Evolutionary conservation across 352 stramenopile species (phyloP).

Genomic region (Peronospora farinosa): DNA sequence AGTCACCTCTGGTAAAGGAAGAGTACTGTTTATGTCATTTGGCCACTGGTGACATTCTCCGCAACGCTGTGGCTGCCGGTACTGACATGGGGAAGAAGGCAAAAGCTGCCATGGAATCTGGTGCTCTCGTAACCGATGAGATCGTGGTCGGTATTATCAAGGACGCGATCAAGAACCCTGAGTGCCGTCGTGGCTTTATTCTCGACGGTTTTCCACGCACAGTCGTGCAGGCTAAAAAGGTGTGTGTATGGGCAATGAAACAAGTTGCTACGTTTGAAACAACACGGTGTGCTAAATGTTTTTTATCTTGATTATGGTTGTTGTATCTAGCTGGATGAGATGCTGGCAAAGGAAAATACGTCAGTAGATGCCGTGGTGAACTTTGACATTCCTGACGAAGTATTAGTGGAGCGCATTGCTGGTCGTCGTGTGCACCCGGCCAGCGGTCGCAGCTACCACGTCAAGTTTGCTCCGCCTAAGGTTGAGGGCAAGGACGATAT

Average conservation of each 20-base stretch:
- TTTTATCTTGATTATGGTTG: neutral
- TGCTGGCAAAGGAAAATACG: constrained; percentile 88
- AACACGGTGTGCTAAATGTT: constrained; percentile 2
- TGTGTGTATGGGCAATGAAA: constrained; percentile 12
- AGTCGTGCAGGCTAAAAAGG: constrained; percentile 94
- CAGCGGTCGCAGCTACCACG: constrained; percentile 95
- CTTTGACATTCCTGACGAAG: constrained; percentile 93
- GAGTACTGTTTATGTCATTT: constrained; percentile 98
- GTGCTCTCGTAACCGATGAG: constrained; percentile 93
- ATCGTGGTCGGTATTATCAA: constrained; percentile 99
- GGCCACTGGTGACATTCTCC: constrained; percentile 98
- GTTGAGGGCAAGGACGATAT: constrained; percentile 85
- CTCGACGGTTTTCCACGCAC: constrained; percentile 99
- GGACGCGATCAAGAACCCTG: constrained; percentile 94
- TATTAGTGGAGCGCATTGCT: constrained; percentile 95
- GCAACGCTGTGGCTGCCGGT: constrained; percentile 92
- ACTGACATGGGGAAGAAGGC: constrained; percentile 97
- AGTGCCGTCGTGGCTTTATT: constrained; percentile 98
- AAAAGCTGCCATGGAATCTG: constrained; percentile 97
- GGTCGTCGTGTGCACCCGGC: constrained; percentile 93
- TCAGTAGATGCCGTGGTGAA: constrained; percentile 90
- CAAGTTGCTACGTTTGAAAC: neutral
- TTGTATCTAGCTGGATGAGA: constrained; percentile 88
- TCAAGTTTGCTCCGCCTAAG: constrained; percentile 96
- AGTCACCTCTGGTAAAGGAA: constrained; percentile 96